Percentiles rank a stretch among this genome's conserved stretches.
Conservation (phyloP, 2,329 filamentous ascomycete genomes). For the Xylaria multiplex region DNA sequence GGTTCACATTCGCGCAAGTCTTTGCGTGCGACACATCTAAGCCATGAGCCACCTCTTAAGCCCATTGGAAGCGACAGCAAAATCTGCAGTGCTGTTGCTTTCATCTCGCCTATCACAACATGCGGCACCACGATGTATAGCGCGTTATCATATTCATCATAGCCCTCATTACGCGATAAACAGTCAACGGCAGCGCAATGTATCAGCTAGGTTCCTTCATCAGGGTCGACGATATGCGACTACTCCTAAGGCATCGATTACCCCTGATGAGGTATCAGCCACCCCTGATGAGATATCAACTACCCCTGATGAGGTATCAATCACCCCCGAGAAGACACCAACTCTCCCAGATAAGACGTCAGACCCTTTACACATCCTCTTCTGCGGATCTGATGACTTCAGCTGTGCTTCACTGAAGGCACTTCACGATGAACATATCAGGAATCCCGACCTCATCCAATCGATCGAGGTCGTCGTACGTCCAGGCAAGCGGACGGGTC, state of each 20-base stretch:
- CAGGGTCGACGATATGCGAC: conserved; percentile 11
- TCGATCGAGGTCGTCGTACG: conserved; percentile 89
- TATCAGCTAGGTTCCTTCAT: not conserved
- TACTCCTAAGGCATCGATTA: not conserved
- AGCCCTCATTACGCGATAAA: not conserved
- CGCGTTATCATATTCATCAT: not conserved
- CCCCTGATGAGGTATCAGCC: too few species aligned
- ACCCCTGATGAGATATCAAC: too few species aligned
- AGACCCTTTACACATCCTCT: conserved; percentile 82
- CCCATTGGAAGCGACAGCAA: conserved; percentile 6
- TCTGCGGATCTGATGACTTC: conserved; percentile 93
- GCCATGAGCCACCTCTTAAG: conserved; percentile 22
- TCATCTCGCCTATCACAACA: conserved; percentile 4
- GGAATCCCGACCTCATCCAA: conserved; percentile 65
- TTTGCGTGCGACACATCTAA: too few species aligned
- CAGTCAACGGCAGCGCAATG: not conserved
- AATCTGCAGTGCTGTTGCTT: not conserved
- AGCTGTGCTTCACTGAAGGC: conserved; percentile 81
- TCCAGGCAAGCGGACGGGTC: conserved; percentile 79
- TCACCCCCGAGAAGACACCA: too few species aligned
- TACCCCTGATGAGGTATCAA: not conserved
- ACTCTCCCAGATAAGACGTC: conserved; percentile 41
- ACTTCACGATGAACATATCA: conserved; percentile 68
- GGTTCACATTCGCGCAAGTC: not conserved
- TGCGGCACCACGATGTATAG: not conserved